Evolutionary conservation across 2,329 filamentous ascomycete genomes (phyloP), one percentile per base, ranked within the genome.

Genomic region (Simplicillium sp.): DNA sequence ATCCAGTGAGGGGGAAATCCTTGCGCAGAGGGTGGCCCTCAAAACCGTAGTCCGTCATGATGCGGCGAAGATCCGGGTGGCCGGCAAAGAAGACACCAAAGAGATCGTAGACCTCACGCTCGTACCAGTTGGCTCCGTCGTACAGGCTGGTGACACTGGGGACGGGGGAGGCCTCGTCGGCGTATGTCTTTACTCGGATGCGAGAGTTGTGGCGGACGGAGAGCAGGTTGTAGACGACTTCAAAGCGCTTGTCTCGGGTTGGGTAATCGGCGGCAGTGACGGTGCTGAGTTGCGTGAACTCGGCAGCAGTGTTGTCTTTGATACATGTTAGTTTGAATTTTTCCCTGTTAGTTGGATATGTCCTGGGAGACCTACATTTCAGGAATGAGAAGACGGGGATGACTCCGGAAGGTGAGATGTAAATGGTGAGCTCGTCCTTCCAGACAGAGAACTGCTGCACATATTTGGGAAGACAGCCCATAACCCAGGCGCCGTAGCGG

Each of bases 21-120:
- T 98, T 98, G 59, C 94, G 80, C 59, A 98, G 70, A 34, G 92
- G 92, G 68, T 98, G 92, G 40, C 92, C 92, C 63, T 98, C 94
- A 58, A 98, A 98, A 40, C 92, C 92, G 64, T 98, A 98, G 64
- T 98, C 92, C 50, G 92, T 98, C 90, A 98, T 94, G 69, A 98
- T 97, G 53, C 92, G 80, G 62, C 92, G 81, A 54, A 98, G 73
- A 68, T 98, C 94, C 32, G 92, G 92, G 70, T 98, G 92, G 47
- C 84, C 87, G 41, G 83, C 75, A 67, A 98, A 98, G 74, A 97
- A 96, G 51, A 98, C 88, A 48, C 92, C 92, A 59, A 94, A 98
- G 56, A 98, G 66, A 65, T 98, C 92, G 67, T 97, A 97, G 17
- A 94, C 88, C 67, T 98, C 92, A 51, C 92, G 80, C 73, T 98